Evolutionary conservation across 371 early-diverging fungal genomes (phyloP), one percentile per base, ranked within the genome.

Genomic region (Mucor indicus): DNA sequence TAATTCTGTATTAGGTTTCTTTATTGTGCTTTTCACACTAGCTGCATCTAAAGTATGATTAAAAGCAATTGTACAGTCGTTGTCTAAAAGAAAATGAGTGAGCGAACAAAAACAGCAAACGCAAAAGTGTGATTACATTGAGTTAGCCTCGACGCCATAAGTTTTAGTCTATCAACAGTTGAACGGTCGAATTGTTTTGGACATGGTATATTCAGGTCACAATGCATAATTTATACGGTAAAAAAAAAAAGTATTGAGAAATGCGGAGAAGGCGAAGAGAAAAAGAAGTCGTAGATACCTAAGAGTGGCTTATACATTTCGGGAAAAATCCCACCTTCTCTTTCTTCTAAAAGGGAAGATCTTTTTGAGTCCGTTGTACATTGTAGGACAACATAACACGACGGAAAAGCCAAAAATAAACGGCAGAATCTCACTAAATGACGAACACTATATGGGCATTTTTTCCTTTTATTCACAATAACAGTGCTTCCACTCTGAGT

Each of bases 201-300:
- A 50, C 57, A 67, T 15, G 71, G 71, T 48, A 71, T 58, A 50
- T 66, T 71, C 5, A 71, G 42, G 48, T 71, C 71, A 44, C 44
- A 60, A 24, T 53, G 58, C 66, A 69, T 69, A 22, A 39, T 38
- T 25, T 37, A n/a, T 0, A 13, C 4, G 15, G 16, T 8, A 15
- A 22, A 42, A 25, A 33, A 24, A 27, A 16, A 50, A 24, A 37
- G 16, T 29, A n/a, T n/a, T n/a, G n/a, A n/a, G n/a, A n/a, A n/a
- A n/a, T n/a, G n/a, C n/a, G n/a, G n/a, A n/a, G n/a, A n/a, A n/a
- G n/a, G n/a, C n/a, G n/a, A n/a, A n/a, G n/a, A n/a, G n/a, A n/a
- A n/a, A n/a, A n/a, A n/a, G n/a, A n/a, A n/a, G n/a, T n/a, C n/a
- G n/a, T n/a, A n/a, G n/a, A n/a, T n/a, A n/a, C n/a, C n/a, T n/a